These are phyloP conservation scores for Breviolum minutum DNA, from an alignment of 73 alveolate species.

Conservation along the genomic window DNA sequence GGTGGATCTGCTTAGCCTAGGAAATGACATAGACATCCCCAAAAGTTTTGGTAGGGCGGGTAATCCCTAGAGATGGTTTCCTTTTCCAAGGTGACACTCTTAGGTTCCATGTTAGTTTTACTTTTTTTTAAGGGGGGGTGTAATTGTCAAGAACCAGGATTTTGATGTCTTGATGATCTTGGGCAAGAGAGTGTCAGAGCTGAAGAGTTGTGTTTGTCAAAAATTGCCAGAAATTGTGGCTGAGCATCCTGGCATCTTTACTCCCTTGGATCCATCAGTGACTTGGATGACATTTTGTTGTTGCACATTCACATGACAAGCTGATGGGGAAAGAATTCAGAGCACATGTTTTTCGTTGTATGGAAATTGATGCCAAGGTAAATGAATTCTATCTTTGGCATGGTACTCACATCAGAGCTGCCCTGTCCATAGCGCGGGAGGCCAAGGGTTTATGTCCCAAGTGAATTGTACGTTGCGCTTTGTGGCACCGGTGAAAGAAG, in stretches of 20 bases:
- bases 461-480: no score
- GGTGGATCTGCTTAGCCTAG: background rate
- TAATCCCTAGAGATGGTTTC: background rate
- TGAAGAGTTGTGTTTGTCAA: no score
- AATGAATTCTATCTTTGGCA: slow-evolving; percentile 76
- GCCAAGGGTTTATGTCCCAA: background rate
- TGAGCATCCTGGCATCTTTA: slow-evolving; percentile 50
- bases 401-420: slow-evolving; percentile 73
- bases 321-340: background rate
- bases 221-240: slow-evolving; percentile 28
- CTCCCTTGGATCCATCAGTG: slow-evolving; percentile 10
- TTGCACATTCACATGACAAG: background rate
- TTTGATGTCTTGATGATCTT: background rate
- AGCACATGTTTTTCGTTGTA: background rate
- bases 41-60: background rate
- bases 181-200: no score
- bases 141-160: no score
- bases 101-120: background rate
- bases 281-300: background rate
- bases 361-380: background rate
- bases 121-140: no score
- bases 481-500: no score
- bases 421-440: slow-evolving; percentile 84
- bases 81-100: background rate
- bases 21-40: background rate